These are phyloP conservation scores for Schizochytrium sp. DNA, from an alignment of 108 stramenopile genomes.

Conservation along the genomic window DNA sequence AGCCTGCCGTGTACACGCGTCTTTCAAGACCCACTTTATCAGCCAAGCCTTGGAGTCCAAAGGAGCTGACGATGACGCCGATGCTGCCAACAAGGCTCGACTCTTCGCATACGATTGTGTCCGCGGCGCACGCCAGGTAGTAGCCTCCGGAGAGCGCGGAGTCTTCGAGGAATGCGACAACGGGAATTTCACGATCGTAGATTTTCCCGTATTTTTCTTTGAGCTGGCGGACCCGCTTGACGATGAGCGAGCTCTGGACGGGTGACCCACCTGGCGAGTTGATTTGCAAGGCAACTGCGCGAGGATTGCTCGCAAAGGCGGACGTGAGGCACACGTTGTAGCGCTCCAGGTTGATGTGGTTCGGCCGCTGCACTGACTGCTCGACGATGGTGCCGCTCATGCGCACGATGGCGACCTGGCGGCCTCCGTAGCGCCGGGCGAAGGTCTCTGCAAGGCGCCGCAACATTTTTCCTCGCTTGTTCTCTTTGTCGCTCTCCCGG, in stretches of 20 bases:
- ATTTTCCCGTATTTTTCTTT: not conserved
- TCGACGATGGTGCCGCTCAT: not conserved
- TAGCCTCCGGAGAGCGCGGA: not conserved
- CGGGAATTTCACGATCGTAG: not conserved
- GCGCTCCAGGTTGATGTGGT: not conserved
- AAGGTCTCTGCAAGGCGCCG: not conserved
- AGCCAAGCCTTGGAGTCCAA: not conserved
- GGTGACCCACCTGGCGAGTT: not conserved
- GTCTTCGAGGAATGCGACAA: conserved; percentile 2
- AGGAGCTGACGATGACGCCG: conserved; percentile 61
- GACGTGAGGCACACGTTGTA: not conserved
- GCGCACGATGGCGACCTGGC: not conserved
- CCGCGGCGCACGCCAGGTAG: conserved; percentile 12
- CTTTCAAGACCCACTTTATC: not conserved
- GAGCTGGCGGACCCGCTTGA: not conserved
- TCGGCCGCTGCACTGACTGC: not conserved
- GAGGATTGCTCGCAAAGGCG: not conserved
- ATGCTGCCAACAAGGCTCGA: conserved; percentile 76
- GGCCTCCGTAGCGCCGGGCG: not conserved
- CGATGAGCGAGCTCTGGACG: not conserved
- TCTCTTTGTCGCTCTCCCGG: no score
- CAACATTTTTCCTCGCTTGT: not conserved
- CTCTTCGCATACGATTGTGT: not conserved
- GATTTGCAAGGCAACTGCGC: not conserved
- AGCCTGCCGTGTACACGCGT: not conserved